Evolutionary conservation across 1,284 basidiomycete genomes (phyloP).

Genomic region (Ganoderma boninense): DNA sequence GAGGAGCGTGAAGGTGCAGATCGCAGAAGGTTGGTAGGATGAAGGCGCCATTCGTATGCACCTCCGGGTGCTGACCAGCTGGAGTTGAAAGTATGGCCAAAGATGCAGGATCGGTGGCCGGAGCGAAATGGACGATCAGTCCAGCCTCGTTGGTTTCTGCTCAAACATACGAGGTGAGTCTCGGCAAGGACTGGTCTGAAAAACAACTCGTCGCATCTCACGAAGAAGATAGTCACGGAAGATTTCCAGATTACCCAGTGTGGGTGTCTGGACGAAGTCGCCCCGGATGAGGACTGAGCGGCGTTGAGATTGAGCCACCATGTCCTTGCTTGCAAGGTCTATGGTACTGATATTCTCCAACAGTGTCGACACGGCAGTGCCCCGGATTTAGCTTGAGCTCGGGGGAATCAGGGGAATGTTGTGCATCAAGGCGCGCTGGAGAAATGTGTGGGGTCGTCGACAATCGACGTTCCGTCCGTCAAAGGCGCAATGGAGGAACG

Average conservation of each 20-base stretch:
- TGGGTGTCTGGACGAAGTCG: constrained; percentile 65
- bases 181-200: constrained; percentile 5
- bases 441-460: constrained; percentile 6
- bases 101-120: constrained; percentile 47
- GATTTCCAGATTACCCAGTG: constrained; percentile 60
- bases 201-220: constrained; percentile 41
- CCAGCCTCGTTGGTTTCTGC: constrained; percentile 44
- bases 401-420: no score
- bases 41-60: constrained; percentile 65
- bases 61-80: constrained; percentile 31
- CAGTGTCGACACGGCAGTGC: no score
- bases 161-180: background rate
- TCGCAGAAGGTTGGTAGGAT: constrained; percentile 82
- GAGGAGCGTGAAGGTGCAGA: constrained; percentile 86
- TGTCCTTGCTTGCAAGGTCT: no score
- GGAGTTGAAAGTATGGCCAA: constrained; percentile 37
- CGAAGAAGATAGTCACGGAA: constrained; percentile 66
- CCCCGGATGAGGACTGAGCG: constrained; percentile 47
- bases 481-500: background rate
- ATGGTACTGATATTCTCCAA: no score
- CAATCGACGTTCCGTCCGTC: background rate
- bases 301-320: no score
- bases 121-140: constrained; percentile 59
- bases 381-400: no score
- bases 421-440: background rate